Percentiles rank a stretch among this genome's conserved stretches.
Conservation (phyloP, 495 filamentous ascomycete species). For the Filosporella fistucella region DNA sequence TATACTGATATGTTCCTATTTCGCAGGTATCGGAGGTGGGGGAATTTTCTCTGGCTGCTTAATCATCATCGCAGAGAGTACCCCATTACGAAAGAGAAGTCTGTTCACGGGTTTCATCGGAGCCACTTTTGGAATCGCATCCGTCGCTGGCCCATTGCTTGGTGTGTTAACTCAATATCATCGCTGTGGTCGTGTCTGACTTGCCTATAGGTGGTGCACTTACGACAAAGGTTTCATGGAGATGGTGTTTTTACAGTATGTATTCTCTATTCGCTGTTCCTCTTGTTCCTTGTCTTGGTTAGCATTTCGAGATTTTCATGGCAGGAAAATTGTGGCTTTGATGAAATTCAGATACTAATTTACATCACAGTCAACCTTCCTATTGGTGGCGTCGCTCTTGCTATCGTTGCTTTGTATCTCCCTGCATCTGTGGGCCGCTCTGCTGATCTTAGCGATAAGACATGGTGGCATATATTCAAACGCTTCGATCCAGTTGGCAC, state of each 20-base stretch:
- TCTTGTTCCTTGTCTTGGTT: too few species aligned
- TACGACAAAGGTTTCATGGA: constrained; percentile 47
- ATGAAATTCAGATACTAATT: not conserved
- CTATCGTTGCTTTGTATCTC: constrained; percentile 57
- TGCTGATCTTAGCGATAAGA: not conserved
- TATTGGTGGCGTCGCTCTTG: constrained; percentile 50
- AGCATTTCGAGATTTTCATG: not conserved
- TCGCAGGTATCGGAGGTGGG: constrained; percentile 45
- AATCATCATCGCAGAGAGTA: constrained; percentile 42
- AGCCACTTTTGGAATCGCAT: constrained; percentile 21
- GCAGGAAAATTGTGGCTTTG: not conserved
- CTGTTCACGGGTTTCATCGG: constrained; percentile 40
- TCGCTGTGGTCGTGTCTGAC: not conserved
- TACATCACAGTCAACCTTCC: constrained; percentile 47
- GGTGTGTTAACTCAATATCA: not conserved
- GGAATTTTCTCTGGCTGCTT: constrained; percentile 34
- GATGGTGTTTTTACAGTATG: constrained; percentile 35
- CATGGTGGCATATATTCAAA: constrained; percentile 15
- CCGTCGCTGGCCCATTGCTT: constrained; percentile 44
- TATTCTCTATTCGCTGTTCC: not conserved
- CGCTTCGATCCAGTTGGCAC: constrained; percentile 47
- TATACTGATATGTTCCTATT: constrained; percentile 22
- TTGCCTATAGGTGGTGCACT: constrained; percentile 47
- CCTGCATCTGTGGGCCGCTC: constrained; percentile 17
- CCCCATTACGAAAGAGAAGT: constrained; percentile 37